Evolutionary conservation across 352 stramenopile genomes (phyloP), one percentile per base, ranked within the genome.

Genomic region (Globisporangium mamillatum): DNA sequence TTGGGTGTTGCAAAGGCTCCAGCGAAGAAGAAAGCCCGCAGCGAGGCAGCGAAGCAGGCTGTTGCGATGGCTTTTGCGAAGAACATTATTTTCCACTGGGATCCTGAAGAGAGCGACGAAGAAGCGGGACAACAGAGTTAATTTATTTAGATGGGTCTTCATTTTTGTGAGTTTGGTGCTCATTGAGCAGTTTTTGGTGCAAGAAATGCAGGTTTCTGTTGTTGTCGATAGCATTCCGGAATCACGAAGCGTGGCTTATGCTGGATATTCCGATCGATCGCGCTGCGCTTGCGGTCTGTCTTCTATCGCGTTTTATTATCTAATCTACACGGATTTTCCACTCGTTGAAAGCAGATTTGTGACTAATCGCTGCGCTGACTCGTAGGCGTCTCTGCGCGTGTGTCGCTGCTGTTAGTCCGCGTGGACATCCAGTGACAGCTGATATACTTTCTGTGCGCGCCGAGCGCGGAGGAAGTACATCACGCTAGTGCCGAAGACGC

Each of bases 391-490:
- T 22, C 32, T 20, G 50, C 65, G 56, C 64, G 25, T 72, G 69
- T 64, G 66, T 72, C 69, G 22, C 34, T 27, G 48, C 41, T 41
- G 62, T 69, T 84, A 93, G 70, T 95, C 86, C 18, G 84, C 80
- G 69, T 95, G 88, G 36, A 95, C 84, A 69, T 94, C 88, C 48
- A 95, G 82, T 22, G 88, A 95, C 60, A 95, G 76, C 73, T 95
- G 88, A 78, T 94, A 95, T 32, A 95, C 88, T 69, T 95, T 95
- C 48, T 94, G 86, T 16, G 88, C 88, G 18, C 82, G 83, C 48
- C 88, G 78, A 25, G 86, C 84, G 46, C 86, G 82, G 56, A 92
- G 68, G 67, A 93, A 92, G 72, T 93, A 95, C 82, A 91, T 93
- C 72, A 94, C 76, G 72, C 88, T 95, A 36, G 81, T 92, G 60